Evolutionary conservation across 495 filamentous ascomycete species (phyloP), one percentile per base, ranked within the genome.

Genomic region (Hypoxylon perforatum): DNA sequence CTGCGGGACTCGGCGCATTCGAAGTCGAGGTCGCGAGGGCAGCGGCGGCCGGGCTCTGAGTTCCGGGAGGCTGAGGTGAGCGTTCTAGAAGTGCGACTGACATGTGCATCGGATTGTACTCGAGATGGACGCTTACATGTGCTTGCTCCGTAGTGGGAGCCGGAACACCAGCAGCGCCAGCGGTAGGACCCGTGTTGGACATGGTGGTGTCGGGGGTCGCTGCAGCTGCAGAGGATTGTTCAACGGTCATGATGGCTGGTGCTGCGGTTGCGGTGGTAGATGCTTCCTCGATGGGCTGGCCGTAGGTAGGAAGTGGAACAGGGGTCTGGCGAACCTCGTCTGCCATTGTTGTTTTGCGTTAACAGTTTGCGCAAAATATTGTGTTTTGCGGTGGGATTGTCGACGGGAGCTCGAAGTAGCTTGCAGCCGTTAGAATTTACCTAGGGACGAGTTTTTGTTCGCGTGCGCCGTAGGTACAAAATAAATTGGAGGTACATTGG

Each of bases 1-100:
- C 63, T 21, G 81, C 76, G 14, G 82, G 79, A 28, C 78, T 76
- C n/a, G 73, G 70, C 9, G 74, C 75, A 21, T 55, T 70, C 38
- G 59, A 64, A 57, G 49, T 48, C 75, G 57, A 42, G 66, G 57
- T 50, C 33, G 46, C 21, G 28, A 46, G 30, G 17, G 38, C 50
- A 25, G 61, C 62, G 19, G 56, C 35, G 15, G 71, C 56, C 56
- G 45, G 75, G 63, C 28, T 51, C 71, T 23, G 70, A 74, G 10
- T 64, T 67, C 58, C 65, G 65, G 44, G 46, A 62, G n/a, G n/a
- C 58, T 64, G 39, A 57, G 62, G 61, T 41, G 63, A 57, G 47
- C 58, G 66, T n/a, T 67, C 46, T 63, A 21, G 18, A 36, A 44
- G 45, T 25, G 1, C 9, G 18, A 18, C 8, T 12, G 15, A 22